These are phyloP conservation scores for Chlorokybus atmophyticus DNA, from an alignment of 139 green algal genomes.

Conservation along the genomic window DNA sequence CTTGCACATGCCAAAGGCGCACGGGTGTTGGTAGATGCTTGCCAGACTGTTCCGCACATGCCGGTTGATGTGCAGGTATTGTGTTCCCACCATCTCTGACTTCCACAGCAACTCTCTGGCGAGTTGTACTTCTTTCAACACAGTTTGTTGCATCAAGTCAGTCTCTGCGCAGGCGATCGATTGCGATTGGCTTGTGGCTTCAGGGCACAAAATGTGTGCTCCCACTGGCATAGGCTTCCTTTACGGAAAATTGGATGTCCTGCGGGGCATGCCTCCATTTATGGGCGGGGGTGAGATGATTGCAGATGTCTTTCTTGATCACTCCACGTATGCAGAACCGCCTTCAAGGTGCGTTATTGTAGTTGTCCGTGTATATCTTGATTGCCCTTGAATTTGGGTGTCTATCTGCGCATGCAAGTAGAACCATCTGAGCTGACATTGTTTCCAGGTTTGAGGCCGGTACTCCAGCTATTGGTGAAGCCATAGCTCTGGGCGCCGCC, in stretches of 20 bases:
- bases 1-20: conserved; percentile 50
- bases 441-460: conserved; percentile 97
- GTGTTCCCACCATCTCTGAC: no score
- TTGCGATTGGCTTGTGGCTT: conserved; percentile 87
- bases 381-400: no score
- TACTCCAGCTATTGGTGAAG: conserved; percentile 86
- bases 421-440: no score
- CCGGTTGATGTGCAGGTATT: conserved; percentile 81
- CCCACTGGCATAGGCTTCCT: conserved; percentile 96
- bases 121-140: no score
- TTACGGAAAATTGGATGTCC: conserved; percentile 72
- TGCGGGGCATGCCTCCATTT: conserved; percentile 85
- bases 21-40: conserved; percentile 84
- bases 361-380: not conserved
- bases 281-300: conserved; percentile 99
- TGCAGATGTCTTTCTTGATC: conserved; percentile 75
- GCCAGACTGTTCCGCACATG: conserved; percentile 93
- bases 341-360: conserved; percentile 33
- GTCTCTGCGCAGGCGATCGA: no score
- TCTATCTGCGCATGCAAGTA: no score
- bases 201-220: conserved; percentile 91
- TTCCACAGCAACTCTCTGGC: no score
- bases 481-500: conserved; percentile 57
- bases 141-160: conserved; percentile 1
- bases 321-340: conserved; percentile 79